phyloP scores from a whole-genome alignment of 2,329 filamentous ascomycete genomes.

The Hypoxylon rubiginosum region DNA sequence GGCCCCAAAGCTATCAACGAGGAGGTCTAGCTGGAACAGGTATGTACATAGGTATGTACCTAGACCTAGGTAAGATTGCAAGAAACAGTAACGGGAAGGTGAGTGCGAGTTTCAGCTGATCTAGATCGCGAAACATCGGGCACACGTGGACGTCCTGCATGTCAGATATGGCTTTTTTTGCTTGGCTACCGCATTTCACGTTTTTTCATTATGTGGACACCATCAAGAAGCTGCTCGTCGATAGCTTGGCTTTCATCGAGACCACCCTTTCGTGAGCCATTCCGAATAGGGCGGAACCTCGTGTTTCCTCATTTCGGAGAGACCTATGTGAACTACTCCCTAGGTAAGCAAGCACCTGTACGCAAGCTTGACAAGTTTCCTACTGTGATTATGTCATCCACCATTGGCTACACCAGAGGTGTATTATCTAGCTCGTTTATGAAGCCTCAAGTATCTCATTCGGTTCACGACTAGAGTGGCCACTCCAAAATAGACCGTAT shows the following conservation, averaged over 20 bases:
- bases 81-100: conserved; percentile 33
- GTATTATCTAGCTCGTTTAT: neutral
- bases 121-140: conserved; percentile 12
- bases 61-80: conserved; percentile 19
- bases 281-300: neutral
- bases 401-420: neutral
- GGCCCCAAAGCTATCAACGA: conserved; percentile 2
- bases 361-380: neutral
- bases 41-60: neutral
- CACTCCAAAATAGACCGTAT: too few relatives aligned
- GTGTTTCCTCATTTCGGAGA: neutral
- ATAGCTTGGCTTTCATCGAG: neutral
- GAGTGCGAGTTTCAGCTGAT: conserved; percentile 20
- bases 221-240: neutral
- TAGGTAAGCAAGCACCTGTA: neutral
- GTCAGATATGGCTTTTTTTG: conserved; percentile 22
- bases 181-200: conserved; percentile 17
- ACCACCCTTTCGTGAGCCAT: neutral
- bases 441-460: too few relatives aligned
- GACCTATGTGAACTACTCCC: neutral
- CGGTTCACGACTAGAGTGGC: too few relatives aligned
- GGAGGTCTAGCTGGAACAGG: neutral
- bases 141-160: conserved; percentile 6
- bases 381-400: neutral
- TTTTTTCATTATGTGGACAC: neutral